Percentiles rank a stretch among this genome's conserved stretches.
These are phyloP conservation scores for Cryptococcus sp. DNA, from an alignment of 1,284 basidiomycete genomes.

Conservation along the genomic window DNA sequence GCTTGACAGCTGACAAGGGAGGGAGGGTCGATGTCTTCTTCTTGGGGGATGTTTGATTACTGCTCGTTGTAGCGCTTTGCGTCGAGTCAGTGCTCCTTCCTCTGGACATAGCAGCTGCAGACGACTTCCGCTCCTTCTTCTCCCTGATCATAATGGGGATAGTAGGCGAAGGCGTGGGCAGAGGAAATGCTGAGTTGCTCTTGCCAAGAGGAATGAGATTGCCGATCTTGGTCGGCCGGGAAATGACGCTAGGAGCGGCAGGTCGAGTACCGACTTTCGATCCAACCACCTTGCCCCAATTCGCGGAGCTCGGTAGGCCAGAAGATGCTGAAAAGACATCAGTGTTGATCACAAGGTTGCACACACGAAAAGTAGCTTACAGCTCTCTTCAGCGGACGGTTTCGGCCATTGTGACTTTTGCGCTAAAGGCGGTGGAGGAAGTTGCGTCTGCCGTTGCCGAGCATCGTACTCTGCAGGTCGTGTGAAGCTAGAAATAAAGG, in stretches of 20 bases:
- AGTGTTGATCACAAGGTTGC: conserved; percentile 1
- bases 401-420: conserved; percentile 40
- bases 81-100: conserved; percentile 40
- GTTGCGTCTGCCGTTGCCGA: conserved; percentile 41
- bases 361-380: conserved; percentile 9
- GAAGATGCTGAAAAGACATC: conserved; percentile 41
- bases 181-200: conserved; percentile 47
- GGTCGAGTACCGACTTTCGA: conserved; percentile 27
- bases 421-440: conserved; percentile 31
- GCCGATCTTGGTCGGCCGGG: conserved; percentile 38
- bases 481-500: conserved; percentile 30
- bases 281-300: conserved; percentile 62
- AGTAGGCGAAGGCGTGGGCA: conserved; percentile 64
- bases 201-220: conserved; percentile 45
- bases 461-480: conserved; percentile 50
- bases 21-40: conserved; percentile 33
- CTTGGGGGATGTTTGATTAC: conserved; percentile 43
- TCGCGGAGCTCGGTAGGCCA: conserved; percentile 75
- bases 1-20: conserved; percentile 6
- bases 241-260: conserved; percentile 28
- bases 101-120: conserved; percentile 34
- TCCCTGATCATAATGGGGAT: conserved; percentile 28
- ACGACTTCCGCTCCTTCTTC: conserved; percentile 33
- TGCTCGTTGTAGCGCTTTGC: conserved; percentile 26
- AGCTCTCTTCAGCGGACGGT: conserved; percentile 42